A percentile compares a stretch with the other conserved stretches of the same genome.
phyloP scores from a whole-genome alignment of 331 rosid species.

The Malus hybrid region DNA sequence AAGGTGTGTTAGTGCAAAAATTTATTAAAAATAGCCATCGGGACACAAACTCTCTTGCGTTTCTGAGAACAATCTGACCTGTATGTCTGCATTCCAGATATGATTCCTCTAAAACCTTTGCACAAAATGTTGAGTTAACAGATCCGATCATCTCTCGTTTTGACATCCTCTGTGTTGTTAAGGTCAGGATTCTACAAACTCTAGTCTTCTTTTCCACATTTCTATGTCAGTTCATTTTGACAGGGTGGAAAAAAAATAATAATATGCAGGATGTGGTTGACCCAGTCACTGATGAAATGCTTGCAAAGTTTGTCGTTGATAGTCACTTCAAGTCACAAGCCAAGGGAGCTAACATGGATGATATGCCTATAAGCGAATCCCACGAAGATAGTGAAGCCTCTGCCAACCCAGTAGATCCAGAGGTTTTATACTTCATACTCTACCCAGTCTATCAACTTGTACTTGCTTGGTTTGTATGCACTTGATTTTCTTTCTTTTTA shows the following conservation, averaged over 20 bases:
- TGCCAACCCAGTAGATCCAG: constrained; percentile 50
- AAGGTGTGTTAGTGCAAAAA: constrained; percentile 37
- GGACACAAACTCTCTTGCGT: neutral
- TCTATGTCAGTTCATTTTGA: constrained; percentile 17
- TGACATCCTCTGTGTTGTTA: constrained; percentile 89
- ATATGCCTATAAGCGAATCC: constrained; percentile 42
- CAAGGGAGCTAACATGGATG: constrained; percentile 62
- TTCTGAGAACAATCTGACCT: neutral
- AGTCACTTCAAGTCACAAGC: constrained; percentile 85
- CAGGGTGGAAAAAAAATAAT: neutral
- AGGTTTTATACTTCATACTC: constrained; percentile 32
- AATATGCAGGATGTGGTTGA: constrained; percentile 84
- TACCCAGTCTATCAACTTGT: neutral
- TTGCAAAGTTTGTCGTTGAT: constrained; percentile 85
- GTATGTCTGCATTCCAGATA: constrained; percentile 48
- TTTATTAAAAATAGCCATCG: neutral
- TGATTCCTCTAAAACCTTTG: constrained; percentile 81
- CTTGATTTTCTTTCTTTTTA: neutral
- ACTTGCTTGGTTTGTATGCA: neutral
- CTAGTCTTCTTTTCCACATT: neutral
- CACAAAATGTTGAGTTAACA: constrained; percentile 91
- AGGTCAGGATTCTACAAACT: constrained; percentile 39
- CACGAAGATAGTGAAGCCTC: constrained; percentile 36
- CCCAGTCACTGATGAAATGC: constrained; percentile 84
- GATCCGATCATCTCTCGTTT: constrained; percentile 92